A percentile compares a stretch with the other conserved stretches of the same genome.
Evolutionary conservation across 2,329 filamentous ascomycete genomes (phyloP).

Genomic region (Acarospora socialis): DNA sequence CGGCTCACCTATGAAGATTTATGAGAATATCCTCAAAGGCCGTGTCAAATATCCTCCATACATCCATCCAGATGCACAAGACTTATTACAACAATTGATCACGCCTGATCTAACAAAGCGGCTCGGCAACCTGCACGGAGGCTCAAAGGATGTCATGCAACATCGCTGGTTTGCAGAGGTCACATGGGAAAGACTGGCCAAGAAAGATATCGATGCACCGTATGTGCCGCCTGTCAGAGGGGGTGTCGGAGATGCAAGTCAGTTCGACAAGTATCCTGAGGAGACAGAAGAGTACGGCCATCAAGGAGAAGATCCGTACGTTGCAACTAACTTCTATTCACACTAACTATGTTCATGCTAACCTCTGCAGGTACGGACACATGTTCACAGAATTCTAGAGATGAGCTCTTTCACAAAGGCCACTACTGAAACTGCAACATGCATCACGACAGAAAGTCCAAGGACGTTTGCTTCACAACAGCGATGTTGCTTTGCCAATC

Average conservation of each 20-base stretch:
- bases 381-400: no score
- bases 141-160: constrained; percentile 82
- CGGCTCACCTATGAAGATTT: constrained; percentile 96
- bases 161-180: constrained; percentile 96
- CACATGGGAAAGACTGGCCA: constrained; percentile 85
- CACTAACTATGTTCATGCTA: no score
- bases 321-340: no score
- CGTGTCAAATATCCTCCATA: constrained; percentile 95
- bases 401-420: no score
- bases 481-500: no score
- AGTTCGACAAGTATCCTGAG: constrained; percentile 96
- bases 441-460: no score
- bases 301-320: constrained; percentile 71
- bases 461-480: no score
- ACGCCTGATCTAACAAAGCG: constrained; percentile 91
- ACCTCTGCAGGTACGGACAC: no score
- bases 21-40: constrained; percentile 95
- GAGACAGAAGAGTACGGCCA: constrained; percentile 86
- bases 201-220: constrained; percentile 95
- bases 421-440: no score
- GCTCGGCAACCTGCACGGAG: constrained; percentile 83
- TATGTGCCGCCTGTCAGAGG: constrained; percentile 94
- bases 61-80: constrained; percentile 85
- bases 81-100: constrained; percentile 83
- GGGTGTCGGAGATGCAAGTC: constrained; percentile 85